A percentile compares a stretch with the other conserved stretches of the same genome.
phyloP scores from a whole-genome alignment of 2,329 filamentous ascomycete genomes.

The Colletotrichum lentis region DNA sequence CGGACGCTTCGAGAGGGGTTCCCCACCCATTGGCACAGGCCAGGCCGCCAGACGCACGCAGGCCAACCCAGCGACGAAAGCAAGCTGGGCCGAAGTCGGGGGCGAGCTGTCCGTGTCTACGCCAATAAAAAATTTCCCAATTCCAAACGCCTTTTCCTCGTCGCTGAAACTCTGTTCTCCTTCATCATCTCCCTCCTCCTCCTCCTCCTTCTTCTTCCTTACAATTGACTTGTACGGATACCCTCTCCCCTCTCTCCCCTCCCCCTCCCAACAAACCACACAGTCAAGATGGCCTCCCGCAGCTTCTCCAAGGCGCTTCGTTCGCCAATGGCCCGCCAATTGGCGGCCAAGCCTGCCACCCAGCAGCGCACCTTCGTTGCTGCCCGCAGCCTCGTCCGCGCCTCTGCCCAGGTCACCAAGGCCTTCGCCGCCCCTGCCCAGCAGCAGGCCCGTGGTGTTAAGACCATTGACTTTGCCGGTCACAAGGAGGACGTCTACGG shows the following conservation, averaged over 20 bases:
- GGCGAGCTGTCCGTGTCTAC: constrained; percentile 35
- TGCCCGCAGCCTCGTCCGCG: constrained; percentile 64
- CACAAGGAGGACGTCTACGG: constrained; percentile 94
- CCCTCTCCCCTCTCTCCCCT: constrained; percentile 45
- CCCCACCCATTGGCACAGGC: constrained; percentile 37
- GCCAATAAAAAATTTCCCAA: constrained; percentile 41
- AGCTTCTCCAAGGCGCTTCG: constrained; percentile 74
- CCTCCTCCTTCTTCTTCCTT: constrained; percentile 36
- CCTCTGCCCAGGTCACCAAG: constrained; percentile 53
- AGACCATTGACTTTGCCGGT: constrained; percentile 99
- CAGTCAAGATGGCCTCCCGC: constrained; percentile 77
- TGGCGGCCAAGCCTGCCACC: constrained; percentile 63
- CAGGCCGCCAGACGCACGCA: constrained; percentile 25
- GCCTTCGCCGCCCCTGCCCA: constrained; percentile 58
- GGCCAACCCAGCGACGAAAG: constrained; percentile 34
- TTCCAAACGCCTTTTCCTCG: constrained; percentile 36
- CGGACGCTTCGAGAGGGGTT: constrained; percentile 32
- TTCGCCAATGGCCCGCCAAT: constrained; percentile 69
- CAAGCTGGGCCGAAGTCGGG: constrained; percentile 40
- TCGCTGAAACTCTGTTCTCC: constrained; percentile 37
- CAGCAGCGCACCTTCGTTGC: constrained; percentile 71
- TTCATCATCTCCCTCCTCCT: constrained; percentile 27
- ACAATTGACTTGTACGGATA: constrained; percentile 42
- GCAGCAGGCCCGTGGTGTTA: constrained; percentile 84
- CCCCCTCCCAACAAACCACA: constrained; percentile 48